A percentile compares a stretch with the other conserved stretches of the same genome.
These are phyloP conservation scores for Globisporangium uncinulatum DNA, from an alignment of 352 stramenopile genomes.

Conservation along the genomic window DNA sequence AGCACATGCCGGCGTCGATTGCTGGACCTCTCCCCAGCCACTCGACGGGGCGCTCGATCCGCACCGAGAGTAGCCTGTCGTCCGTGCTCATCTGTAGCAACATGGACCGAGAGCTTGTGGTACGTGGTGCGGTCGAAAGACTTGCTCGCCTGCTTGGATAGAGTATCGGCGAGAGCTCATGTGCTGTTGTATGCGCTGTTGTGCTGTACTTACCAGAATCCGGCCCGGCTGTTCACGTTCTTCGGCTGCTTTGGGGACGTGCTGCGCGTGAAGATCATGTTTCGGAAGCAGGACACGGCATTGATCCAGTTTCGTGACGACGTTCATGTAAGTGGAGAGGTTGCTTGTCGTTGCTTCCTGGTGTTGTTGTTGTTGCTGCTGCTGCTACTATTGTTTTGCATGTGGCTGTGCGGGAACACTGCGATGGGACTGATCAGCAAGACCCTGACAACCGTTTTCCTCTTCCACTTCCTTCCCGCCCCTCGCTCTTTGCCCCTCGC, in stretches of 20 bases:
- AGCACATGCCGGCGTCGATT: constrained; percentile 1
- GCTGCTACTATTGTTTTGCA: not conserved
- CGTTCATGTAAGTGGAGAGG: constrained; percentile 42
- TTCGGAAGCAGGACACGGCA: constrained; percentile 76
- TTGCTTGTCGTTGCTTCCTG: not conserved
- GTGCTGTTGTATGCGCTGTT: not conserved
- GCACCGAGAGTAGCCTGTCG: constrained; percentile 49
- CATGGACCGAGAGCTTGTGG: constrained; percentile 60
- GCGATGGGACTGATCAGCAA: not conserved
- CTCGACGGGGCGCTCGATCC: constrained; percentile 54
- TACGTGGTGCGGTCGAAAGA: constrained; percentile 17
- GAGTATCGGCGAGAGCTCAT: too few relatives aligned
- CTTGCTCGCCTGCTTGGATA: too few relatives aligned
- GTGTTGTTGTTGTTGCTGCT: not conserved
- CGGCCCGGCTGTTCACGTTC: constrained; percentile 68
- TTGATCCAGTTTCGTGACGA: constrained; percentile 79
- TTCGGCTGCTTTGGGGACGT: constrained; percentile 85
- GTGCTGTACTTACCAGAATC: constrained; percentile 26
- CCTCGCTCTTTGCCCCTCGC: too few relatives aligned
- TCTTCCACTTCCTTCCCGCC: not conserved
- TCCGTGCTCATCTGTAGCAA: constrained; percentile 80
- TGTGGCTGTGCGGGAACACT: not conserved
- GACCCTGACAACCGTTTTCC: too few relatives aligned
- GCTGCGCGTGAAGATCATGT: constrained; percentile 84
- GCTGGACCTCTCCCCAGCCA: constrained; percentile 36